These are phyloP conservation scores for Eucalyptus rudis DNA, from an alignment of 345 rosid genomes.

Conservation along the genomic window DNA sequence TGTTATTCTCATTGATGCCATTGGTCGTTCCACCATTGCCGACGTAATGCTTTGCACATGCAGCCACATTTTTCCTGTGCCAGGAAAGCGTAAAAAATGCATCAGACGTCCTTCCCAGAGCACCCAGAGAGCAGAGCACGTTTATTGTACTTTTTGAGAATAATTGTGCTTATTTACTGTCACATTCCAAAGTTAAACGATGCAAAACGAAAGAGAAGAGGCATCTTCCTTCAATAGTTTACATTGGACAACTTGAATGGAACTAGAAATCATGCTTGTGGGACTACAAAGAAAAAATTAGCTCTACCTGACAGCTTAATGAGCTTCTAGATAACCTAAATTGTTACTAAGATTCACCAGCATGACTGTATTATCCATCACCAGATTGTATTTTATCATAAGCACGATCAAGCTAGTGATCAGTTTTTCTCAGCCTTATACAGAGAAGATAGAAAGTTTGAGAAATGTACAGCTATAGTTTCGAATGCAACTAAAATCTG, in stretches of 20 bases:
- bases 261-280: not conserved
- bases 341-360: not conserved
- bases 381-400: not conserved
- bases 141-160: not conserved
- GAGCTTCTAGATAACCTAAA: not conserved
- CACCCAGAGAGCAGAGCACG: not conserved
- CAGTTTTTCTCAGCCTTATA: not conserved
- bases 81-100: not conserved
- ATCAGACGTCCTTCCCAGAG: not conserved
- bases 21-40: conserved; percentile 70
- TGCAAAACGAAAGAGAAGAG: not conserved
- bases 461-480: not conserved
- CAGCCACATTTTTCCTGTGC: conserved; percentile 63
- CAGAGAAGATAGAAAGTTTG: not conserved
- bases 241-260: not conserved
- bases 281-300: not conserved
- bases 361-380: not conserved
- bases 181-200: not conserved
- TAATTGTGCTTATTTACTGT: not conserved
- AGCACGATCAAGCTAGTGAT: not conserved
- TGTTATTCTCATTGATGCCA: too few relatives aligned
- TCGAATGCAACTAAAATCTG: not conserved
- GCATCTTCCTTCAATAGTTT: not conserved
- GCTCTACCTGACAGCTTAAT: not conserved
- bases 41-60: conserved; percentile 89